Percentiles rank a stretch among this genome's conserved stretches.
Evolutionary conservation across 2,329 filamentous ascomycete genomes (phyloP).

Genomic region (Zasmidium cellare): DNA sequence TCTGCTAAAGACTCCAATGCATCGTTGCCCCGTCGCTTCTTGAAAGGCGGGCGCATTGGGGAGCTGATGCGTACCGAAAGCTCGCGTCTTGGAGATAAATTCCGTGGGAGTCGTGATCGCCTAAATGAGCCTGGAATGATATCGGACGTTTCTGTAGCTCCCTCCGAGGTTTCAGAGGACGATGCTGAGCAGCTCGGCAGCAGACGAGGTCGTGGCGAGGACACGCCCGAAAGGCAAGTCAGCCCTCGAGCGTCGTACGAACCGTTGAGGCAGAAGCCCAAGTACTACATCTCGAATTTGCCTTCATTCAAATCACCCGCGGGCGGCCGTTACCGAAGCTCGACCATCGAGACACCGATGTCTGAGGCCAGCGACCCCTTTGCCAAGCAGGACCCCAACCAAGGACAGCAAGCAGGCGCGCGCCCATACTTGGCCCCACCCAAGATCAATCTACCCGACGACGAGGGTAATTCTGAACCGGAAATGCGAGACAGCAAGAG

Average conservation of each 20-base stretch:
- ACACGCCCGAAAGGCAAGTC: conserved; percentile 32
- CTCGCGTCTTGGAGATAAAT: conserved; percentile 60
- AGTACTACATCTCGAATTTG: conserved; percentile 47
- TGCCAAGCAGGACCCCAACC: conserved; percentile 43
- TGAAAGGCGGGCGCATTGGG: conserved; percentile 75
- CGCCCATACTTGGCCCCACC: conserved; percentile 45
- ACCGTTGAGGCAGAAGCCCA: conserved; percentile 39
- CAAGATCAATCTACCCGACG: conserved; percentile 49
- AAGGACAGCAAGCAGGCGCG: conserved; percentile 14
- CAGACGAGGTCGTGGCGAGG: conserved; percentile 15
- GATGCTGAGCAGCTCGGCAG: conserved; percentile 41
- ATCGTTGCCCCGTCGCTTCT: conserved; percentile 66
- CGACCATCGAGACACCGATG: conserved; percentile 8
- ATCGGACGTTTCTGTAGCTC: conserved; percentile 46
- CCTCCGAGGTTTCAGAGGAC: conserved; percentile 50
- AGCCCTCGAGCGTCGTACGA: conserved; percentile 38
- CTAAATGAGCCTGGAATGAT: conserved; percentile 41
- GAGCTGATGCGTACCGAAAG: conserved; percentile 68
- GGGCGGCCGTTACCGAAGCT: conserved; percentile 25
- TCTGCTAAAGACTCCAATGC: conserved; percentile 45
- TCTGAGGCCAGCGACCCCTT: conserved; percentile 41
- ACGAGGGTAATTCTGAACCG: conserved; percentile 34
- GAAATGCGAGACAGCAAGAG: conserved; percentile 14
- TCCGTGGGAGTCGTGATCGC: conserved; percentile 57
- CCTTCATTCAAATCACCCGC: conserved; percentile 54